phyloP scores from a whole-genome alignment of 192 early-diverging fungal genomes.

The Backusella tuberculispora region DNA sequence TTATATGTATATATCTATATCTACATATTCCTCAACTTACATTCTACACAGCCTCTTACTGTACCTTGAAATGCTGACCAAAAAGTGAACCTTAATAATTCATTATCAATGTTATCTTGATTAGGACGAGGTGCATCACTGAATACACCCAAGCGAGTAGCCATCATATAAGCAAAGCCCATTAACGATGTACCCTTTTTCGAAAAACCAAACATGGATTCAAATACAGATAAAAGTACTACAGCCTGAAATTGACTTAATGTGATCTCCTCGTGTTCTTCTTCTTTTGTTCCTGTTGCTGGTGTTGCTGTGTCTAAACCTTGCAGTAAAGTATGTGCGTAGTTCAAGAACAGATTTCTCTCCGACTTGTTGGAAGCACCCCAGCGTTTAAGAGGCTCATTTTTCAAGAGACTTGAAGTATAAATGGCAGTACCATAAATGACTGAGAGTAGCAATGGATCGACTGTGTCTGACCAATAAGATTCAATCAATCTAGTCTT shows the following conservation, averaged over 20 bases:
- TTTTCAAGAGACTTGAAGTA: conserved; percentile 9
- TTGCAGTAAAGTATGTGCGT: conserved; percentile 28
- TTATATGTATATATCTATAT: background rate
- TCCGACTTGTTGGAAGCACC: background rate
- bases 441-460: conserved; percentile 28
- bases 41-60: conserved; percentile 26
- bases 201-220: conserved; percentile 25
- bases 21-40: conserved; percentile 10
- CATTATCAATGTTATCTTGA: conserved; percentile 9
- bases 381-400: conserved; percentile 21
- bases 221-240: conserved; percentile 26
- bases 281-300: background rate
- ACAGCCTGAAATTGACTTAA: conserved; percentile 30
- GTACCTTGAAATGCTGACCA: conserved; percentile 28
- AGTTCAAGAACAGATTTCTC: conserved; percentile 29
- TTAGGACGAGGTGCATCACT: background rate
- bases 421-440: conserved; percentile 31
- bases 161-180: conserved; percentile 21
- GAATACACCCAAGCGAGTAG: background rate
- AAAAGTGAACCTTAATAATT: conserved; percentile 24
- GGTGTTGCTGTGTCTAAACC: background rate
- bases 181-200: conserved; percentile 32
- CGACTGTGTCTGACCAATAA: conserved; percentile 31
- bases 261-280: background rate
- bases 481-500: conserved; percentile 34